phyloP scores from a whole-genome alignment of 106 monocot genomes.

The Dioscorea zingiberensis region DNA sequence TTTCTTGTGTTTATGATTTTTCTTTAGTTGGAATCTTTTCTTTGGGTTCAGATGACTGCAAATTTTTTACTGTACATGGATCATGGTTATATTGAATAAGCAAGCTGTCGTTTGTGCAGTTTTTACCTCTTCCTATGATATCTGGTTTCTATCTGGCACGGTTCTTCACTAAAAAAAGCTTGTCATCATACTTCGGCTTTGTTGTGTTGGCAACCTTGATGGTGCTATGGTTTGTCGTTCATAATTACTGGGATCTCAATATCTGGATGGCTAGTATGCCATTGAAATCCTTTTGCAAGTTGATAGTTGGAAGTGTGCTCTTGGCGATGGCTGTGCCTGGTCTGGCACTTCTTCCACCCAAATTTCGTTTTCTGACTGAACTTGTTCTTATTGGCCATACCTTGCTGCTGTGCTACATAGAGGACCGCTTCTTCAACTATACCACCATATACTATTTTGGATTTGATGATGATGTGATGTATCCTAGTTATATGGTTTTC shows the following conservation, averaged over 20 bases:
- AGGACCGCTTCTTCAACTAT: constrained; percentile 92
- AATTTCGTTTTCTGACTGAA: constrained; percentile 71
- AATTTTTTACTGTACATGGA: not conserved
- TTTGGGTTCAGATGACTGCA: not conserved
- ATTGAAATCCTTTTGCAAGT: constrained; percentile 86
- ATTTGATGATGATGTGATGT: constrained; percentile 91
- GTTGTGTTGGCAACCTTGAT: constrained; percentile 75
- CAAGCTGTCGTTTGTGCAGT: constrained; percentile 44
- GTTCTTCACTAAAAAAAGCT: constrained; percentile 88
- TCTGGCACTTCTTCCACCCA: constrained; percentile 76
- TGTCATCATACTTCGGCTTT: constrained; percentile 77
- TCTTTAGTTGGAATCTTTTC: not conserved
- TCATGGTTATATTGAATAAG: constrained; percentile 2
- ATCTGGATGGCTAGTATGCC: constrained; percentile 98
- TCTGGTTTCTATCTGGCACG: constrained; percentile 82
- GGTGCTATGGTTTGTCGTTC: constrained; percentile 93
- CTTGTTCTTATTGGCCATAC: constrained; percentile 79
- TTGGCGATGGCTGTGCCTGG: constrained; percentile 89
- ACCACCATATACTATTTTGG: constrained; percentile 83
- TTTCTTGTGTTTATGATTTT: not conserved
- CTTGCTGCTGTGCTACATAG: constrained; percentile 84
- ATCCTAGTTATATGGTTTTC: constrained; percentile 94
- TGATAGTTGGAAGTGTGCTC: constrained; percentile 56
- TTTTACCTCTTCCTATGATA: constrained; percentile 83
- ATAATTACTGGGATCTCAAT: constrained; percentile 96